These are phyloP conservation scores for Blastobotrys arbuscula DNA, from an alignment of 1,139 yeast species.

Conservation along the genomic window DNA sequence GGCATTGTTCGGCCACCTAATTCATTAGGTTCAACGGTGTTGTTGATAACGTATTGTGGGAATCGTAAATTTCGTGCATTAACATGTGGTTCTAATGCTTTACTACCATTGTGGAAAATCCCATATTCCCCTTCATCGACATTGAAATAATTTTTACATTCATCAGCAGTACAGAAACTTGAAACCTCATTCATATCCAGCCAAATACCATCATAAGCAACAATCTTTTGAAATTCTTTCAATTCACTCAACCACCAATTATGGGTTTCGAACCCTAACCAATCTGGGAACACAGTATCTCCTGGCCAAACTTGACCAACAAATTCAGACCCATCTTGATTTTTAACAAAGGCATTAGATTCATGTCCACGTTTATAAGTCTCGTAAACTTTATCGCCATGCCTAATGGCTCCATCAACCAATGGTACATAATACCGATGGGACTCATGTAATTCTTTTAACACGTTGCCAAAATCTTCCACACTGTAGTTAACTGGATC, in stretches of 20 bases:
- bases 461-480: constrained; percentile 20
- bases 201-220: constrained; percentile 37
- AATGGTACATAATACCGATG: constrained; percentile 36
- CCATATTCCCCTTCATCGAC: constrained; percentile 18
- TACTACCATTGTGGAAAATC: constrained; percentile 22
- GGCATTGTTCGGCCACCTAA: constrained; percentile 33
- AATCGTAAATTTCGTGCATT: constrained; percentile 35
- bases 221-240: constrained; percentile 26
- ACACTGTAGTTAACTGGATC: constrained; percentile 29
- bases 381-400: constrained; percentile 24
- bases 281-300: constrained; percentile 36
- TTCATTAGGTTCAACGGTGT: constrained; percentile 20
- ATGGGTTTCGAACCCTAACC: constrained; percentile 29
- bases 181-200: constrained; percentile 38
- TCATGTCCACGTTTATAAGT: constrained; percentile 31
- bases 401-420: constrained; percentile 35
- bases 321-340: constrained; percentile 25
- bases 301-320: constrained; percentile 25
- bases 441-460: constrained; percentile 28
- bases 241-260: constrained; percentile 31
- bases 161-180: constrained; percentile 33
- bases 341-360: constrained; percentile 32
- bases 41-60: constrained; percentile 35
- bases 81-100: constrained; percentile 28
- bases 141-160: constrained; percentile 27